phyloP scores from a whole-genome alignment of 2,329 filamentous ascomycete species.

The Westerdykella ornata region DNA sequence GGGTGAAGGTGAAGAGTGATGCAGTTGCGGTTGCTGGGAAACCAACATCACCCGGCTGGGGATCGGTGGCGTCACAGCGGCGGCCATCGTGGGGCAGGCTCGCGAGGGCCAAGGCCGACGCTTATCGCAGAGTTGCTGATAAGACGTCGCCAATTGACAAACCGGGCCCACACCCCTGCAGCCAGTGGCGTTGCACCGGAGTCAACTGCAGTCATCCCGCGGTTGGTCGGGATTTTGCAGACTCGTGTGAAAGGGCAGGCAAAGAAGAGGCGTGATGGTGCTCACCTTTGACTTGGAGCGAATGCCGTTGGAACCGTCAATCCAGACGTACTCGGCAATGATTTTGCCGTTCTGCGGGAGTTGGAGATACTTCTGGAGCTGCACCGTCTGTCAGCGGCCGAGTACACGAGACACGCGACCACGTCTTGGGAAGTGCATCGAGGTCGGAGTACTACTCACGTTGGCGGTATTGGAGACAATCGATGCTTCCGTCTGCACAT shows the following conservation, averaged over 20 bases:
- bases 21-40: constrained; percentile 8
- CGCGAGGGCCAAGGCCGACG: constrained; percentile 6
- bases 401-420: neutral
- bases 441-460: constrained; percentile 33
- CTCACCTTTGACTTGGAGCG: constrained; percentile 96
- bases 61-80: neutral
- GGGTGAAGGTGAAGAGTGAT: neutral
- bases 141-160: constrained; percentile 18
- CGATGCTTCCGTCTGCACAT: constrained; percentile 33
- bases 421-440: no score
- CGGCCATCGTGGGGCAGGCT: constrained; percentile 2
- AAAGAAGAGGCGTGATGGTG: constrained; percentile 10
- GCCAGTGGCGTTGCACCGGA: constrained; percentile 14
- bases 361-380: constrained; percentile 88
- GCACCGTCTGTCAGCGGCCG: constrained; percentile 23
- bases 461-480: constrained; percentile 45
- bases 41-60: neutral
- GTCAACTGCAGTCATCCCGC: constrained; percentile 12
- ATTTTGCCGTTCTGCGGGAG: constrained; percentile 83
- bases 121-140: constrained; percentile 32
- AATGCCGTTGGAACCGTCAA: constrained; percentile 73
- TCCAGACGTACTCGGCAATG: constrained; percentile 97
- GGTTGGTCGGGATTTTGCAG: no score
- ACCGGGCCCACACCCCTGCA: constrained; percentile 5
- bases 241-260: neutral